Base-by-base conservation (phyloP, 495 filamentous ascomycete species). In the Trichoderma orchidacearum region DNA sequence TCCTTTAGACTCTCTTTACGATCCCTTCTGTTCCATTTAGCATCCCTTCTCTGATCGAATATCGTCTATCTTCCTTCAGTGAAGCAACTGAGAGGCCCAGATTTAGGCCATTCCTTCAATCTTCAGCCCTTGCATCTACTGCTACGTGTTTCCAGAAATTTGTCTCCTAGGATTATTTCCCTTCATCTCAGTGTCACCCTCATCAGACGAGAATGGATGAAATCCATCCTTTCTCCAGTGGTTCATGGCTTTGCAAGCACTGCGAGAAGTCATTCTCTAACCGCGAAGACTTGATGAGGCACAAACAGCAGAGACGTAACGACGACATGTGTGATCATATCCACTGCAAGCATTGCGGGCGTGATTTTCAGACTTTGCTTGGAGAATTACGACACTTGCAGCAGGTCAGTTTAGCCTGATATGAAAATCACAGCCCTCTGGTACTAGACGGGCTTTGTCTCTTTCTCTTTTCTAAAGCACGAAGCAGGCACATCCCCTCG, bases 331-430 rank as follows among this genome's bases (percentile, higher is more conserved):
- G 31, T 3, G n/a, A 21, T 17, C 55, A 56, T 25, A 56, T 56
- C 25, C 55, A 56, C 17, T 56, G 55, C 55, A 32, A 25, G 28
- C 3, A 51, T 4, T 56, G 55, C n/a, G 55, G 27, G 1, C n/a
- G n/a, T 11, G 55, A 56, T 25, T 56, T 51, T 21, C 27, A 30
- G 3, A 51, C 55, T 2, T 15, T 21, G 13, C 8, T 30, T 5
- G 55, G 27, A 5, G 36, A 48, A 11, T 15, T 51, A 12, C 5
- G 2, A 13, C 55, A 56, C n/a, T 31, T 51, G 17, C 55, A 36
- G 31, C 17, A 29, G 27, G 55, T 51, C 11, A 35, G 23, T 17
- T 34, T 27, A 15, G 6, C 35, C 27, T 9, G 18, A n/a, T 0
- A 28, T 45, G 3, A 9, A n/a, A n/a, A n/a, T n/a, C n/a, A n/a